Base-by-base conservation (phyloP, 1,284 basidiomycete genomes). In the Athelia psychrophila region DNA sequence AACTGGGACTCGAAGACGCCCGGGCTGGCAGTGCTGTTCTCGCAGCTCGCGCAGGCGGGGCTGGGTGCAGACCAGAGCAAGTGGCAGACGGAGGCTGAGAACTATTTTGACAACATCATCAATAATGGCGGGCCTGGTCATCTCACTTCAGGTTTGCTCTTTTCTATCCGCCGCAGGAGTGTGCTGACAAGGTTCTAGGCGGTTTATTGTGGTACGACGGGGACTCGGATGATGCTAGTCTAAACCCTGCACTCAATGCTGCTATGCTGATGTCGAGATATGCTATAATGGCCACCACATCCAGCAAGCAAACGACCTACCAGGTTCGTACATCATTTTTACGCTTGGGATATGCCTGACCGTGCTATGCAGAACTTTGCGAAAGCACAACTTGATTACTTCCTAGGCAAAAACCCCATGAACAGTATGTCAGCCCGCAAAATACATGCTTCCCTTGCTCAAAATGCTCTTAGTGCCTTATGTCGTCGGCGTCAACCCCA, bases 1-100 rank as follows among this genome's bases (percentile, higher is more conserved):
- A 95, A 95, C 64, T 97, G 95, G 94, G 93, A 95, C 64, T 82
- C 83, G 2, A 91, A 91, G 65, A 79, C 80, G 0, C 88, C 92
- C 2, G 91, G 86, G 1, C 64, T 91, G 0, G 81, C 85, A 40
- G 79, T 96, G 18, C 71, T 96, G 12, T 90, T 90, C 49, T 73
- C 85, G 0, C 84, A 86, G 52, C 73, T 93, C 25, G 81, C 83
- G 1, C 69, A 81, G 60, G 70, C 69, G 49, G 69, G 61, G 51
- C 71, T 80, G 40, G 79, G 73, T 38, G 71, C 74, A 15, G 83
- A 88, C 61, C 58, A 84, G 33, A 77, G 80, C 1, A 67, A 73
- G 12, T 96, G 92, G 91, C 82, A 85, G 63, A 63, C 57, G 2
- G 81, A 86, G 58, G 81, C 85, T 1, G 94, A 96, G 71, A 64